Base-by-base conservation (phyloP, 352 stramenopile species). In the Phytophthora europaea region DNA sequence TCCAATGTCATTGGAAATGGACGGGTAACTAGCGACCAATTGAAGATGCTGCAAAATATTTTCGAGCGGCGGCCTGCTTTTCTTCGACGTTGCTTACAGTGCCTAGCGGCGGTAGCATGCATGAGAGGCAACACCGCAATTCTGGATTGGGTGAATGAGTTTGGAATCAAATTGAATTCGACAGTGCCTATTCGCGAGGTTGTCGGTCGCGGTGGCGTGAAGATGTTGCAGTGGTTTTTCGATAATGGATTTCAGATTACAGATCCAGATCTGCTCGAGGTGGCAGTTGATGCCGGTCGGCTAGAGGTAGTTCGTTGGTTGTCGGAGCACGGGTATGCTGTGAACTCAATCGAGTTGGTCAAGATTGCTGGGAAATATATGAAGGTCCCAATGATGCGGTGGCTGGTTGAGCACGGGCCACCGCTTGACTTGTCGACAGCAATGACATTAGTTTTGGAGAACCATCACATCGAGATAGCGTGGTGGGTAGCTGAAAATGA, bases 281-380 rank as follows among this genome's bases (percentile, higher is more conserved):
- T 57, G 12, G 51, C 51, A 10, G 51, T 57, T 12, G 3, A 57
- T 40, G 23, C 23, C 38, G 23, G 23, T 57, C 5, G 51, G 38
- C n/a, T 57, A 20, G 51, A 57, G 6, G 51, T 57, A 4, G 26
- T 26, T 22, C 51, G 23, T 57, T 57, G 51, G 51, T 20, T 57
- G 13, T 57, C 13, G 8, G 8, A n/a, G 4, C 23, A 57, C 15
- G 51, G 51, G 23, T 57, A 36, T 16, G 5, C 23, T 5, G 23
- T 57, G 18, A 10, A 22, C 12, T 57, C 51, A 23, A 26, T 36
- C 16, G 22, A 9, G 12, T 20, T n/a, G n/a, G n/a, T n/a, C n/a
- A n/a, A n/a, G n/a, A n/a, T n/a, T n/a, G n/a, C n/a, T n/a, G n/a
- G n/a, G n/a, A n/a, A n/a, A n/a, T n/a, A n/a, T n/a, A n/a, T n/a